Base-by-base conservation (phyloP, 2,329 filamentous ascomycete species). In the Fusarium sp. region DNA sequence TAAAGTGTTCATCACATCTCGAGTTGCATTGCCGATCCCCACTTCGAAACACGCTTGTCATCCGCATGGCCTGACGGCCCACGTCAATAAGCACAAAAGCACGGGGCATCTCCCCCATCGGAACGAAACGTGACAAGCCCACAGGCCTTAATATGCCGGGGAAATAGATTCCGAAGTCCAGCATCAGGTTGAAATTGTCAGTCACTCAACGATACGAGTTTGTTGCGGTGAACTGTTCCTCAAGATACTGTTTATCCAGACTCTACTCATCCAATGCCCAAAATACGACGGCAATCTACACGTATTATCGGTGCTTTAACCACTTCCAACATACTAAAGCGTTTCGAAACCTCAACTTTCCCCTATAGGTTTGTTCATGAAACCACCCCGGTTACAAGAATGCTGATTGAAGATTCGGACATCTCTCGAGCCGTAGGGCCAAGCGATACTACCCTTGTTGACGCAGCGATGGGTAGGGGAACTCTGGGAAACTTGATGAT, bases 21-120 rank as follows among this genome's bases (percentile, higher is more conserved):
- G 26, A 45, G 34, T 37, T 55, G 33, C 55, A 53, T 52, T 67
- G 67, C 55, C 52, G 67, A 65, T 69, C 59, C 64, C 64, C 38
- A 57, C 55, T 50, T 56, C 63, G 67, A 70, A 70, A 70, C 67
- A 69, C 67, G 67, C 67, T 71, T 70, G 64, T 37, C 26, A 55
- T 71, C 37, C 42, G 26, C 34, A 62, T 70, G 67, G 67, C 28
- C 64, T 70, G 64, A 71, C 60, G 45, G 67, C 53, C 67, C 64
- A 65, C 34, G 53, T 58, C 55, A 41, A 70, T 42, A 68, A 53
- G 67, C 36, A 65, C 57, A 46, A 49, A 49, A 70, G 67, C 67
- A 68, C 67, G 54, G 67, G 42, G 62, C 67, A 70, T 47, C 59
- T 38, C 30, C 62, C 65, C 66, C 47, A 62, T 67, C 36, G 54